Evolutionary conservation across 331 rosid species (phyloP), one percentile per base, ranked within the genome.

Genomic region (Rosa hybrid): DNA sequence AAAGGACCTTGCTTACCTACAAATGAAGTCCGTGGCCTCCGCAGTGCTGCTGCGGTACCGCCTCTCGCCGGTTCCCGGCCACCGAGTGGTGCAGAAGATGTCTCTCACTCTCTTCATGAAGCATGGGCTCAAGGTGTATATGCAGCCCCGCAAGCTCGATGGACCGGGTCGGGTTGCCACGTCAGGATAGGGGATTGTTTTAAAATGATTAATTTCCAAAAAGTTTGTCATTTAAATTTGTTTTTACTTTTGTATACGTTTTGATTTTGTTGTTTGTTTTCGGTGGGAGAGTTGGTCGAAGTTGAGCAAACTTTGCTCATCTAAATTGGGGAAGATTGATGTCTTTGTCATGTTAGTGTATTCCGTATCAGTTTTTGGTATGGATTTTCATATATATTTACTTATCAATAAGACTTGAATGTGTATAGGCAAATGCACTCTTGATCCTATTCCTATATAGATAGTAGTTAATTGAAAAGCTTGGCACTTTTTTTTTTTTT

Each of bases 1-100:
- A 2, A 95, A 95, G 88, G 97, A 95, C 84, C 80, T 95, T 85
- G 99, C 99, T 77, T 95, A 95, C 83, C 81, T 95, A 56, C 99
- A 95, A 75, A 95, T 95, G 99, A 92, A 91, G 70, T 95, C 99
- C 0, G 97, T 95, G 51, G 99, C 93, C 1, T 87, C 98, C 0
- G 99, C 99, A 34, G 94, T 95, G 51, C 89, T 95, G 10, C 80
- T 95, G 46, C 94, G 92, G 45, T 92, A 90, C 87, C 96, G 93
- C 84, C 69, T 91, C 21, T 80, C 82, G 0, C 89, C 69, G 9
- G 99, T 89, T 82, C 99, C 98, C 80, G 94, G 91, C 79, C 94
- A 89, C 85, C 86, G 78, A 9, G 97, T 90, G 23, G 93, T 91
- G 85, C 99, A 95, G 84, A 95, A 95, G 86, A 92, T 95, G 94